These are phyloP conservation scores for Nasturtium officinale DNA, from an alignment of 345 rosid species.

Conservation along the genomic window DNA sequence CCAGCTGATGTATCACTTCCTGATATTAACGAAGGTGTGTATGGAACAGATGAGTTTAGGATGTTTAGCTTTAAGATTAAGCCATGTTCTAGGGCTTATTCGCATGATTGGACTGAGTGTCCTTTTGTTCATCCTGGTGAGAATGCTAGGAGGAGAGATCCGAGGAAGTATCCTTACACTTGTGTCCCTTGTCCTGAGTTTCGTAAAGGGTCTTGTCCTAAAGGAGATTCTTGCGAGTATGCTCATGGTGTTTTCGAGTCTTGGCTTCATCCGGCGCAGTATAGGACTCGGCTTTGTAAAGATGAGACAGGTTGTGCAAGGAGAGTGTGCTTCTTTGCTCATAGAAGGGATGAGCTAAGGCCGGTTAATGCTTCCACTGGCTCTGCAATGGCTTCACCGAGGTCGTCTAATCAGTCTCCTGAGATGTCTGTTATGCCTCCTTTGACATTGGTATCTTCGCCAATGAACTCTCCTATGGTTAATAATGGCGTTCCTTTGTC, in stretches of 20 bases:
- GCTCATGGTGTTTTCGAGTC: constrained; percentile 99
- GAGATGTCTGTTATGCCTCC: constrained; percentile 72
- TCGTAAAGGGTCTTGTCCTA: constrained; percentile 89
- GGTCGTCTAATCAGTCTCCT: constrained; percentile 57
- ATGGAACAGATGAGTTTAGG: constrained; percentile 87
- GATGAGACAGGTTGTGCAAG: constrained; percentile 86
- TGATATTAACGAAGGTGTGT: constrained; percentile 88
- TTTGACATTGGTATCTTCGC: constrained; percentile 60
- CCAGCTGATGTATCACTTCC: constrained; percentile 83
- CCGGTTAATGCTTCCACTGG: constrained; percentile 94
- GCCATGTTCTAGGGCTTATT: constrained; percentile 98
- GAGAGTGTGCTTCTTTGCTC: constrained; percentile 98
- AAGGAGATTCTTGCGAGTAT: constrained; percentile 88
- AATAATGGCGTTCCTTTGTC: constrained; percentile 57
- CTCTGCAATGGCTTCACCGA: constrained; percentile 95
- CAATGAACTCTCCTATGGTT: constrained; percentile 77
- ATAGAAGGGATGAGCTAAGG: constrained; percentile 77
- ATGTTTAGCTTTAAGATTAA: constrained; percentile 93
- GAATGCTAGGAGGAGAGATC: constrained; percentile 98
- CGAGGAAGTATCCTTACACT: constrained; percentile 84
- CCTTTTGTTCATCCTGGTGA: constrained; percentile 99
- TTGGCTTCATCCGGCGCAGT: constrained; percentile 98
- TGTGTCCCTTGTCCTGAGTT: constrained; percentile 99
- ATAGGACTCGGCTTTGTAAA: constrained; percentile 93
- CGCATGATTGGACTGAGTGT: constrained; percentile 99